Percentiles rank a stretch among this genome's conserved stretches.
Conservation (phyloP, 805 yeast genomes). For the Kodamaea laetipori region DNA sequence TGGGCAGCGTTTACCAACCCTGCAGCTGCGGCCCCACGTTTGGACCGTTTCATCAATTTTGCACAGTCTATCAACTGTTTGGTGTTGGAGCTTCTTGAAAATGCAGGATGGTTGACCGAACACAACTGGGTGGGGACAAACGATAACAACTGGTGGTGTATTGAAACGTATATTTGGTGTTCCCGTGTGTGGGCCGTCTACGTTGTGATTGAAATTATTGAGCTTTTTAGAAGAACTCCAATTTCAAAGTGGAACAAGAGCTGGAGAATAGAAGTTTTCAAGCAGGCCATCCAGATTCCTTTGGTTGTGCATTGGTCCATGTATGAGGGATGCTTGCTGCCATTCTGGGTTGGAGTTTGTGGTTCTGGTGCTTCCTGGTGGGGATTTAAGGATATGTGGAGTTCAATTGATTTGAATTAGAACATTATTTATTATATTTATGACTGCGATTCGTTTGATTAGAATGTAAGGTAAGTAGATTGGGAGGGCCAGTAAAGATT, state of each 20-base stretch:
- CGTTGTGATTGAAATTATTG: conserved; percentile 40
- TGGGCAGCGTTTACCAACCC: conserved; percentile 31
- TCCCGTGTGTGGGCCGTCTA: conserved; percentile 48
- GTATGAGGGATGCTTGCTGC: conserved; percentile 45
- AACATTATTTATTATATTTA: conserved; percentile 3
- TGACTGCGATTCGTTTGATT: no score
- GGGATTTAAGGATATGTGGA: conserved; percentile 39
- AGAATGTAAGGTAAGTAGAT: no score
- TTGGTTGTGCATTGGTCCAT: conserved; percentile 48
- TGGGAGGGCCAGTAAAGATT: no score
- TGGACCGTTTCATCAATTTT: conserved; percentile 38
- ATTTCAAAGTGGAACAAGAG: conserved; percentile 33
- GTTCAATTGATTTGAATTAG: conserved; percentile 32
- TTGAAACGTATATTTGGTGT: conserved; percentile 47
- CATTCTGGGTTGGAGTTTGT: conserved; percentile 51
- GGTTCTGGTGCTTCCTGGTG: conserved; percentile 49
- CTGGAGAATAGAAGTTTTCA: conserved; percentile 40
- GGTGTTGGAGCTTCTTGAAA: conserved; percentile 42
- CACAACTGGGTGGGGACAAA: conserved; percentile 47
- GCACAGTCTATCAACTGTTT: conserved; percentile 44
- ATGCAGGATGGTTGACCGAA: conserved; percentile 49
- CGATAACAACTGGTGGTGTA: conserved; percentile 44
- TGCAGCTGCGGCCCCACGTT: conserved; percentile 24
- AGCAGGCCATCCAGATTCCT: conserved; percentile 43
- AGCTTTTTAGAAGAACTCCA: conserved; percentile 44